Conservation (phyloP, 495 filamentous ascomycete species). For the Lichenothelia convexa region DNA sequence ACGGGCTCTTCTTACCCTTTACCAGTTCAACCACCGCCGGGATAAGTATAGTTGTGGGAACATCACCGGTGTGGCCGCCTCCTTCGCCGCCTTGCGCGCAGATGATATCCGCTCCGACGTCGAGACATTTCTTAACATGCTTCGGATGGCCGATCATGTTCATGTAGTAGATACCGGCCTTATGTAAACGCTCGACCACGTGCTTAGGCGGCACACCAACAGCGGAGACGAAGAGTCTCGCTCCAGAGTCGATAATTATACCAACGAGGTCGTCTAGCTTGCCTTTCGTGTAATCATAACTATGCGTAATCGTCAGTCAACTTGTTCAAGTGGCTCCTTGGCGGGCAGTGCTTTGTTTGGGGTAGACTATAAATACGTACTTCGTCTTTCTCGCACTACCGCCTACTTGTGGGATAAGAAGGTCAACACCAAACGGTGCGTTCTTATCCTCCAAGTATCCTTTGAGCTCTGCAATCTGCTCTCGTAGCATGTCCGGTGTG, state of each 20-base stretch:
- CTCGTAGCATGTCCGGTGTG: constrained; percentile 87
- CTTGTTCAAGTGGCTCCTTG: no score
- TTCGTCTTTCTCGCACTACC: constrained; percentile 89
- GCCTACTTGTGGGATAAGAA: constrained; percentile 85
- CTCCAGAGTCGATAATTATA: constrained; percentile 79
- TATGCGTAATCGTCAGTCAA: constrained; percentile 19
- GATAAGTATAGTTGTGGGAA: constrained; percentile 75
- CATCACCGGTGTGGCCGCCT: constrained; percentile 68
- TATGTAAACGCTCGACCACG: constrained; percentile 79
- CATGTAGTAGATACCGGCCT: constrained; percentile 83
- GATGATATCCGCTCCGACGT: constrained; percentile 75
- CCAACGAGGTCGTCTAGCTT: constrained; percentile 83
- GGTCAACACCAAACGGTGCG: constrained; percentile 95
- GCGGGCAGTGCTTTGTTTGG: no score
- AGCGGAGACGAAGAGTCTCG: constrained; percentile 88
- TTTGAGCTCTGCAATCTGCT: constrained; percentile 92
- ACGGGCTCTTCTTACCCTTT: constrained; percentile 63
- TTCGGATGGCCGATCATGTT: constrained; percentile 99
- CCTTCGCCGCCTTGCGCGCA: constrained; percentile 83
- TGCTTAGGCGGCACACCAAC: constrained; percentile 82
- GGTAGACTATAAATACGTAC: constrained; percentile 41
- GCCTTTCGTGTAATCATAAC: constrained; percentile 99
- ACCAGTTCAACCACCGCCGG: constrained; percentile 73
- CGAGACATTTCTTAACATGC: constrained; percentile 87
- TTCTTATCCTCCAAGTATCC: constrained; percentile 78